These are phyloP conservation scores for Orbilia blumenaviensis DNA, from an alignment of 2,329 filamentous ascomycete species.

Conservation along the genomic window DNA sequence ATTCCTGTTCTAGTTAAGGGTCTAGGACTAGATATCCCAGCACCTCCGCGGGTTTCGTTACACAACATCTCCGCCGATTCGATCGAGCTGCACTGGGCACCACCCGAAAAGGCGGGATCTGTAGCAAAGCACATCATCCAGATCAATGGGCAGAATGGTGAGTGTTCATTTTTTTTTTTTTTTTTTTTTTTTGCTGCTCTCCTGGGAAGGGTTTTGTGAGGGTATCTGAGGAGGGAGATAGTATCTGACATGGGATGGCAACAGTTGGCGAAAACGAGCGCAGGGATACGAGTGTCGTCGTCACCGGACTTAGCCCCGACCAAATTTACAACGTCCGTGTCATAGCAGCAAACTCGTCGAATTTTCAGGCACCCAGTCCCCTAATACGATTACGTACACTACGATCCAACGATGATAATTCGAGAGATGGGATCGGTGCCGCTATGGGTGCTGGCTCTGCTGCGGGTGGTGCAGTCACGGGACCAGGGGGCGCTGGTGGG, in stretches of 20 bases:
- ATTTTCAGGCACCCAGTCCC: slow-evolving; percentile 88
- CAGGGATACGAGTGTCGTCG: slow-evolving; percentile 84
- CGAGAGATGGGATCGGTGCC: slow-evolving; percentile 56
- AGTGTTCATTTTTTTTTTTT: slow-evolving; percentile 58
- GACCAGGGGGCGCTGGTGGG: slow-evolving; percentile 10
- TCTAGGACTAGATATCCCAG: slow-evolving; percentile 91
- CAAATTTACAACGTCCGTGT: slow-evolving; percentile 94
- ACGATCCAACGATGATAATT: slow-evolving; percentile 64
- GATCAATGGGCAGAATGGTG: slow-evolving; percentile 90
- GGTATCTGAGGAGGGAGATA: neutral
- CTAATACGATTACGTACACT: slow-evolving; percentile 83
- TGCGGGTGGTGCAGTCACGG: slow-evolving; percentile 15
- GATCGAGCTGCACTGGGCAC: slow-evolving; percentile 89
- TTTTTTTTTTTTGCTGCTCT: too few relatives aligned
- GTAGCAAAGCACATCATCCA: slow-evolving; percentile 90
- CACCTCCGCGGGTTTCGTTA: slow-evolving; percentile 86
- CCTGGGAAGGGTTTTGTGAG: neutral
- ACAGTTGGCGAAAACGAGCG: slow-evolving; percentile 80
- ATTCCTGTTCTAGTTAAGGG: slow-evolving; percentile 90
- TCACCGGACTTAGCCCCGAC: slow-evolving; percentile 84
- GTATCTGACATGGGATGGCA: slow-evolving; percentile 16
- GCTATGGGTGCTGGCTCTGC: slow-evolving; percentile 59
- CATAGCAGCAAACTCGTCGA: slow-evolving; percentile 87
- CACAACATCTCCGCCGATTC: slow-evolving; percentile 88
- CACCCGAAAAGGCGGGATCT: slow-evolving; percentile 71